Percentiles rank a stretch among this genome's conserved stretches.
Evolutionary conservation across 352 stramenopile species (phyloP).

Genomic region (Globisporangium spiculum): DNA sequence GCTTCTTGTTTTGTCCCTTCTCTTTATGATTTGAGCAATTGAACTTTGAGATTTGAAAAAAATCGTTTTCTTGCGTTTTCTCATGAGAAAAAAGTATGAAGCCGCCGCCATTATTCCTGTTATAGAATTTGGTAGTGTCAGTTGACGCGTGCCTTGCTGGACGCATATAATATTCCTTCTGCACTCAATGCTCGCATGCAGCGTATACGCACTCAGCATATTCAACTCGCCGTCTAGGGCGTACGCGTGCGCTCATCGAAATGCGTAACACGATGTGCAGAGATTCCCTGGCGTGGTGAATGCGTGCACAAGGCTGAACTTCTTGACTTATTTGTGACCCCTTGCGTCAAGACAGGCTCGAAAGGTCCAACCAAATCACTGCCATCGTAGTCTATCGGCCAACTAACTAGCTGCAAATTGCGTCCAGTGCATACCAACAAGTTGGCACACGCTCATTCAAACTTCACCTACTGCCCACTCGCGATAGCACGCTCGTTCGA

Average conservation of each 20-base stretch:
- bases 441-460: neutral
- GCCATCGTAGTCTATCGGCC: neutral
- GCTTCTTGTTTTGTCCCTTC: neutral
- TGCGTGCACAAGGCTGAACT: neutral
- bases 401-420: neutral
- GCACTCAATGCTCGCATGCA: neutral
- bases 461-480: too few relatives aligned
- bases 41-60: neutral
- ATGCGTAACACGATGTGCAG: neutral
- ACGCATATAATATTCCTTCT: neutral
- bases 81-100: neutral
- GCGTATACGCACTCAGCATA: neutral
- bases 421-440: neutral
- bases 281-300: neutral
- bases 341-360: neutral
- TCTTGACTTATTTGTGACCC: neutral
- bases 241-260: neutral
- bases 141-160: conserved; percentile 1
- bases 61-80: neutral
- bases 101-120: neutral
- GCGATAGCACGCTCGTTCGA: neutral
- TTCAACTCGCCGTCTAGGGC: neutral
- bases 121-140: neutral
- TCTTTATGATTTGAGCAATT: neutral
- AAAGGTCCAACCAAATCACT: neutral